Percentiles rank a stretch among this genome's conserved stretches.
Evolutionary conservation across 2,329 filamentous ascomycete species (phyloP).

Genomic region (Cryoendolithus antarcticus): DNA sequence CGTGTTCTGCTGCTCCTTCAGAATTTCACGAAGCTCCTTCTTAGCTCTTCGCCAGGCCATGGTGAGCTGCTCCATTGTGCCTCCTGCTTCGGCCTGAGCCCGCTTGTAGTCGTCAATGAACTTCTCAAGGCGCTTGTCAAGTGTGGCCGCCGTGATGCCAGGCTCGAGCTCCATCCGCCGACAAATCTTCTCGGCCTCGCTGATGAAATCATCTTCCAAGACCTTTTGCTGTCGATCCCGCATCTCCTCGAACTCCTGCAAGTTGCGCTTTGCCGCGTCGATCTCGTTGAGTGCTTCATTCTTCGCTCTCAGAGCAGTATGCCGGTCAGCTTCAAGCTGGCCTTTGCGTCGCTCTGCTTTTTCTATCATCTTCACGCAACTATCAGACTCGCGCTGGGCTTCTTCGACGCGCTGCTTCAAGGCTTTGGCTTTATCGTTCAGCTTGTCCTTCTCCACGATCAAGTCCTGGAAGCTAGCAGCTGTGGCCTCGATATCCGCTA

Average conservation of each 20-base stretch:
- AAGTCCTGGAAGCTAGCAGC: constrained; percentile 39
- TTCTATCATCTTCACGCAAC: constrained; percentile 11
- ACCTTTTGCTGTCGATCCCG: constrained; percentile 17
- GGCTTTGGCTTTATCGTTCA: constrained; percentile 24
- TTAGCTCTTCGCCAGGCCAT: constrained; percentile 19
- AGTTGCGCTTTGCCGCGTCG: constrained; percentile 21
- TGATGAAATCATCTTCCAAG: constrained; percentile 16
- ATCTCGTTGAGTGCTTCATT: constrained; percentile 28
- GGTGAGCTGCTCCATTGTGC: constrained; percentile 19
- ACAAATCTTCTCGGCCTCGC: constrained; percentile 12
- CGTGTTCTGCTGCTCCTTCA: too few species aligned
- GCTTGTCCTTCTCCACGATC: constrained; percentile 29
- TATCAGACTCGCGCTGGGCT: constrained; percentile 17
- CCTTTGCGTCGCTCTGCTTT: constrained; percentile 22
- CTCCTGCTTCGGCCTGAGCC: constrained; percentile 19
- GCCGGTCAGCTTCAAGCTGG: constrained; percentile 21
- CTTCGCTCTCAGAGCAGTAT: constrained; percentile 28
- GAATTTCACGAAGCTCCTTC: constrained; percentile 8
- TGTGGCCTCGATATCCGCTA: constrained; percentile 33
- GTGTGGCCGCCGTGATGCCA: constrained; percentile 20
- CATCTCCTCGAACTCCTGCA: constrained; percentile 16
- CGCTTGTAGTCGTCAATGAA: constrained; percentile 19
- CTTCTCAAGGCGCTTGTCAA: constrained; percentile 21
- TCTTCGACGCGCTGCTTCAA: constrained; percentile 23
- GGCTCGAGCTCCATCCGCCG: constrained; percentile 16